Evolutionary conservation across 805 yeast genomes (phyloP), one percentile per base, ranked within the genome.

Genomic region (Metschnikowia lochheadii): DNA sequence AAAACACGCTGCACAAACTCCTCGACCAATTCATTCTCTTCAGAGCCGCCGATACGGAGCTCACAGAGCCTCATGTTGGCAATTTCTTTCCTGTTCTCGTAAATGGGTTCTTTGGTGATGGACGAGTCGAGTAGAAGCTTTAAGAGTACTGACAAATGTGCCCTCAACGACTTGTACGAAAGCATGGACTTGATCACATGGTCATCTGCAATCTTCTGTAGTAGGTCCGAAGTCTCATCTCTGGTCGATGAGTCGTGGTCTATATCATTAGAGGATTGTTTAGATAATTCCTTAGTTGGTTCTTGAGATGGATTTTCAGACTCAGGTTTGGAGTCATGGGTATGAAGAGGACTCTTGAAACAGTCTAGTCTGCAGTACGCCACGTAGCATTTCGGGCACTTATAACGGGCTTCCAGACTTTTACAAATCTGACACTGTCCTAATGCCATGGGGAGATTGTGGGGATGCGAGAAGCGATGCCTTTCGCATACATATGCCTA

Each of bases 11-110:
- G 63, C 14, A 83, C 79, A 64, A 87, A 86, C 56, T 86, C 92
- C 62, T 87, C 91, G 3, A 88, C 81, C 21, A 83, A 65, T 53
- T 72, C 81, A 60, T 88, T 88, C 45, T 79, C 80, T 56, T 87
- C 89, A 0, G 72, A 49, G 0, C 96, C 96, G 5, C 85, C 84
- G 2, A 60, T 62, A 33, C 96, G 67, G 14, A 88, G 67, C 48
- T 80, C 81, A 6, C 80, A 72, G 8, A 88, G 68, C 56, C 85
- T 82, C 56, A 80, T 75, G 53, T 82, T 77, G 2, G 87, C 87
- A 11, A 85, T 75, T 23, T 79, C 84, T 21, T 69, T 56, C 34
- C 87, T 65, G 18, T 83, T 82, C 21, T 84, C 89, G 8, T 64
- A 51, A 17, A 75, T 73, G 20, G 69, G 66, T 55, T 82, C 87